A percentile compares a stretch with the other conserved stretches of the same genome.
Evolutionary conservation across 2,329 filamentous ascomycete species (phyloP).

Genomic region (Colletotrichum plurivorum): DNA sequence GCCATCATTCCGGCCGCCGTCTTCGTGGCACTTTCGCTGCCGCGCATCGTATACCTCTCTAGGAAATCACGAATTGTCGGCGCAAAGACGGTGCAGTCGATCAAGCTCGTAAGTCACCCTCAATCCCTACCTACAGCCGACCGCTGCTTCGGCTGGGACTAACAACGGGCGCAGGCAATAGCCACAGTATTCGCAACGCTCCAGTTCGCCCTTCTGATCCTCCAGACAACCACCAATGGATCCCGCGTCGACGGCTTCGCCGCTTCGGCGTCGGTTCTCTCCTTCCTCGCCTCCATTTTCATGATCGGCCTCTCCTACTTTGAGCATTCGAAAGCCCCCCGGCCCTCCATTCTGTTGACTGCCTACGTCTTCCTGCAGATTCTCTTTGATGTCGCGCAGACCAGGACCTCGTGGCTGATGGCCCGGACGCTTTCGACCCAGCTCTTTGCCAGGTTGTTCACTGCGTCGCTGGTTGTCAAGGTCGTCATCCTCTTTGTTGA

Average conservation of each 20-base stretch:
- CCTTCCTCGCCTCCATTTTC: constrained; percentile 47
- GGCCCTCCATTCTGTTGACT: constrained; percentile 60
- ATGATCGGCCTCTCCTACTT: constrained; percentile 48
- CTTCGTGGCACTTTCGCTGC: constrained; percentile 50
- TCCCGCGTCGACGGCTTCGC: constrained; percentile 45
- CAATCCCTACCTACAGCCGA: too few species aligned
- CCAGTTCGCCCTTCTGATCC: constrained; percentile 50
- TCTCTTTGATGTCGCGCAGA: constrained; percentile 59
- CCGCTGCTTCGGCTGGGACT: background rate
- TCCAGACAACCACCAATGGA: constrained; percentile 44
- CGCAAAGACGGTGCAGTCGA: constrained; percentile 46
- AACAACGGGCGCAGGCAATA: constrained; percentile 29
- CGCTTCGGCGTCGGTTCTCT: constrained; percentile 47
- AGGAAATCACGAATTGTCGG: constrained; percentile 48
- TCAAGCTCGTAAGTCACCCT: constrained; percentile 41
- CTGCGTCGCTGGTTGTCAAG: constrained; percentile 53
- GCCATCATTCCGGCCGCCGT: constrained; percentile 53
- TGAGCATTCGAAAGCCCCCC: constrained; percentile 49
- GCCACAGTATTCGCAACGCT: constrained; percentile 46
- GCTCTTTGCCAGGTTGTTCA: constrained; percentile 52
- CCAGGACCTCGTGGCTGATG: constrained; percentile 59
- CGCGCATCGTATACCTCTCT: constrained; percentile 47
- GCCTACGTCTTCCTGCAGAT: constrained; percentile 58
- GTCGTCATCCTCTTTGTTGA: constrained; percentile 54
- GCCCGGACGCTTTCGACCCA: constrained; percentile 33